These are phyloP conservation scores for Calonectria hongkongensis DNA, from an alignment of 2,329 filamentous ascomycete species.

Conservation along the genomic window DNA sequence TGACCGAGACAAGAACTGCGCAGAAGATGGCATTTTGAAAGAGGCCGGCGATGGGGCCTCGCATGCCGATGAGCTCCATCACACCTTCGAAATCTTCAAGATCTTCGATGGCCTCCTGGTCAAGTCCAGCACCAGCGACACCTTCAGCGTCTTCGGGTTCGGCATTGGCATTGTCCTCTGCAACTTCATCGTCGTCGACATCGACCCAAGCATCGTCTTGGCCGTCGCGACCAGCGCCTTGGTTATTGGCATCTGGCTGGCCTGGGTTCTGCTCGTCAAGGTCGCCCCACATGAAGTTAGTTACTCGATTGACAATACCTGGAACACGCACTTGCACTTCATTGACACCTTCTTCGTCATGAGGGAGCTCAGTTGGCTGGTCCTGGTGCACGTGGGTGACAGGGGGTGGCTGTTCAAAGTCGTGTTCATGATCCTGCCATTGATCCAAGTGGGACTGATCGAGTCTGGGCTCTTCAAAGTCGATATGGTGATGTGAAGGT, in stretches of 20 bases:
- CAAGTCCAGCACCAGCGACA: slow-evolving; percentile 80
- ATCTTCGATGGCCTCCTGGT: slow-evolving; percentile 86
- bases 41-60: slow-evolving; percentile 90
- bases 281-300: slow-evolving; percentile 78
- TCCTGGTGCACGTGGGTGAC: slow-evolving; percentile 37
- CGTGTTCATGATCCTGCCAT: background rate
- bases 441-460: slow-evolving; percentile 3
- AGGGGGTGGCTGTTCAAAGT: slow-evolving; percentile 1
- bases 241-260: slow-evolving; percentile 61
- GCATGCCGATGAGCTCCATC: slow-evolving; percentile 96
- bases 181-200: slow-evolving; percentile 54
- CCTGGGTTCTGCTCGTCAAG: slow-evolving; percentile 62
- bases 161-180: slow-evolving; percentile 54
- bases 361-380: slow-evolving; percentile 33
- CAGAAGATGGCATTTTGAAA: slow-evolving; percentile 98
- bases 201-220: slow-evolving; percentile 63
- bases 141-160: slow-evolving; percentile 74
- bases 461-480: slow-evolving; percentile 20
- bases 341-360: slow-evolving; percentile 41
- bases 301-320: slow-evolving; percentile 61
- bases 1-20: slow-evolving; percentile 90
- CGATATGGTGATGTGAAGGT: slow-evolving; percentile 9
- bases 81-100: slow-evolving; percentile 97
- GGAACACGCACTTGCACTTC: slow-evolving; percentile 40
- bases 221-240: slow-evolving; percentile 69